These are phyloP conservation scores for Citeromyces matritensis DNA, from an alignment of 805 yeast genomes.

Conservation along the genomic window DNA sequence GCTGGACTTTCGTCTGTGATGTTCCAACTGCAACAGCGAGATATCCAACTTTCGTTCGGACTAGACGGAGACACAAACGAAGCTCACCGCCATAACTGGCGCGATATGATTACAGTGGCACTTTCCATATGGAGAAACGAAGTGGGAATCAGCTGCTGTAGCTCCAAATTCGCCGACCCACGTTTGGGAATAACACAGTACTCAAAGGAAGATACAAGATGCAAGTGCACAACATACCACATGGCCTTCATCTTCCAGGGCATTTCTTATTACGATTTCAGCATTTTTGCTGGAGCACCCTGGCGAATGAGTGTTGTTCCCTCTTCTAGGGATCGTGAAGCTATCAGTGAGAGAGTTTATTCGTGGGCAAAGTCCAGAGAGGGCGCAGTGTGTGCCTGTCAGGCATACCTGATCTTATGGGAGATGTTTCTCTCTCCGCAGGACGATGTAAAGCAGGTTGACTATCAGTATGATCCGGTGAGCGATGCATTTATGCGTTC, in stretches of 20 bases:
- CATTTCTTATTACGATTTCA: slow-evolving; percentile 64
- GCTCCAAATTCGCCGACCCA: too few species aligned
- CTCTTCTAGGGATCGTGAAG: slow-evolving; percentile 30
- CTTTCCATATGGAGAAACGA: too few species aligned
- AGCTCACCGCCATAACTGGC: too few species aligned
- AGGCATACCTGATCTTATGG: slow-evolving; percentile 44
- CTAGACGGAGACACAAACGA: too few species aligned
- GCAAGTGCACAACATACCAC: slow-evolving; percentile 57
- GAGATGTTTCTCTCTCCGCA: slow-evolving; percentile 48
- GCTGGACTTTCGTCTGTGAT: slow-evolving; percentile 48
- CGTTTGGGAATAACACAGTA: too few species aligned
- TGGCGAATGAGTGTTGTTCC: slow-evolving; percentile 61
- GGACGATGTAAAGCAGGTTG: slow-evolving; percentile 23
- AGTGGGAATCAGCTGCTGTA: slow-evolving; percentile 1
- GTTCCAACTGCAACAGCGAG: slow-evolving; percentile 44
- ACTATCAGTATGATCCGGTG: slow-evolving; percentile 31
- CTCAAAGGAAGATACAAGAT: slow-evolving; percentile 21
- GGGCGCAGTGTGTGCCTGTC: slow-evolving; percentile 40
- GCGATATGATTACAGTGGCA: too few species aligned
- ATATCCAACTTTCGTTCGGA: slow-evolving; percentile 31
- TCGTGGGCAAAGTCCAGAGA: slow-evolving; percentile 32
- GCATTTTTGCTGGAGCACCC: slow-evolving; percentile 72
- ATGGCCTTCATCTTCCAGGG: slow-evolving; percentile 60
- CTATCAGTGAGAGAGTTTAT: slow-evolving; percentile 30
- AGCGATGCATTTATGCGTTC: slow-evolving; percentile 31